phyloP scores from a whole-genome alignment of 2,329 filamentous ascomycete species.

The Fusarium sp. region DNA sequence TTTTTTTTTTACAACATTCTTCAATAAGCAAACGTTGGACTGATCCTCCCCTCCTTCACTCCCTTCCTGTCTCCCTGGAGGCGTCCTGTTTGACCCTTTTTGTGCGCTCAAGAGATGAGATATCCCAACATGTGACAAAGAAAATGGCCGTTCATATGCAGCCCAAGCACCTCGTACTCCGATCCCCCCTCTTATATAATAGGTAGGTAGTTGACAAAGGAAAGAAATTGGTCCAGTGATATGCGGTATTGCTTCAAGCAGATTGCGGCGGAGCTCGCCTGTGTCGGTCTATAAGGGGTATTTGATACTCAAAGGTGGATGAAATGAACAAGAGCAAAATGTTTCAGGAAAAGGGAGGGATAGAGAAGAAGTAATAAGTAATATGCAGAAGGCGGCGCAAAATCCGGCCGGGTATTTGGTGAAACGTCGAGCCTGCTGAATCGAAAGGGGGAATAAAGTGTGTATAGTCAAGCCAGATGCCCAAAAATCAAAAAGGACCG shows the following conservation, averaged over 20 bases:
- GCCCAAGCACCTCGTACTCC: constrained; percentile 44
- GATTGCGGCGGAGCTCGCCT: constrained; percentile 45
- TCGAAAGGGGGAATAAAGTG: constrained; percentile 44
- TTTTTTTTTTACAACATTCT: constrained; percentile 42
- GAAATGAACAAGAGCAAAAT: constrained; percentile 42
- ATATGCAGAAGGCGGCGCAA: constrained; percentile 39
- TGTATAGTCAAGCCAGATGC: constrained; percentile 45
- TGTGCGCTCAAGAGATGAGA: constrained; percentile 29
- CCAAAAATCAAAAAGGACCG: constrained; percentile 39
- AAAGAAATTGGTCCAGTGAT: constrained; percentile 46
- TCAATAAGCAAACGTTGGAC: constrained; percentile 34
- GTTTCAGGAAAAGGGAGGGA: constrained; percentile 33
- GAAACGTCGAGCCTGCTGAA: constrained; percentile 39
- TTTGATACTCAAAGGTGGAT: constrained; percentile 49
- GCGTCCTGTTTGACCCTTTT: constrained; percentile 37
- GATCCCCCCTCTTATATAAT: constrained; percentile 42
- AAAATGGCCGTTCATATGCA: constrained; percentile 39
- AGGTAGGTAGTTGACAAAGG: constrained; percentile 42
- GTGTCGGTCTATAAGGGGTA: constrained; percentile 54
- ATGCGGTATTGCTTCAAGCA: constrained; percentile 47
- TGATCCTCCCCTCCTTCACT: constrained; percentile 3
- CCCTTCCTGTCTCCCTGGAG: constrained; percentile 13
- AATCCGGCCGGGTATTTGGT: constrained; percentile 46
- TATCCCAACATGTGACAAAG: constrained; percentile 29
- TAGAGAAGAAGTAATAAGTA: constrained; percentile 36